Evolutionary conservation across 208 protist genomes (phyloP).

Genomic region (Wallacemonas rigidus): DNA sequence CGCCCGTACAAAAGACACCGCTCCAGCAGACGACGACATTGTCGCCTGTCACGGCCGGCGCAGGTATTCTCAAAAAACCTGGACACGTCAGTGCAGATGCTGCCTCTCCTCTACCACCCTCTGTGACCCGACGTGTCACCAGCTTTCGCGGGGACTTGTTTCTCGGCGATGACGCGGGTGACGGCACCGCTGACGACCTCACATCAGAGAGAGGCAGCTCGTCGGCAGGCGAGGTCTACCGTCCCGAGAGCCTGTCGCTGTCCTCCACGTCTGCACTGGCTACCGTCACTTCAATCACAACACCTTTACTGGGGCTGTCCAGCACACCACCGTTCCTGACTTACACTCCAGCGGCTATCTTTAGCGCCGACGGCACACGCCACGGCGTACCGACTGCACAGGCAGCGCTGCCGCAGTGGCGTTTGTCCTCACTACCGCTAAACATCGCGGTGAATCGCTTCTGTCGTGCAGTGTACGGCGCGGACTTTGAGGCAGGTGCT

Average conservation of each 20-base stretch:
- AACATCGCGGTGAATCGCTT: background rate
- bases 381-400: background rate
- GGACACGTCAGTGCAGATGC: background rate
- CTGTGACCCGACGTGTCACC: background rate
- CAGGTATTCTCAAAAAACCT: slow-evolving; percentile 13
- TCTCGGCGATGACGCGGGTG: background rate
- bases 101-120: background rate
- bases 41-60: background rate
- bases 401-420: slow-evolving; percentile 4
- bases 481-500: background rate
- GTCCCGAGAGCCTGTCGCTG: background rate
- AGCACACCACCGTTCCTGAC: background rate
- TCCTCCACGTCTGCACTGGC: background rate
- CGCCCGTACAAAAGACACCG: background rate
- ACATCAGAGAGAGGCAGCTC: background rate
- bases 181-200: background rate
- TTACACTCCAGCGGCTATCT: background rate
- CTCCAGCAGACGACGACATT: background rate
- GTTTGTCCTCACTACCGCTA: background rate
- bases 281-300: background rate
- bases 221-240: background rate
- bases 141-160: slow-evolving; percentile 2
- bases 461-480: background rate
- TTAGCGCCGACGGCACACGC: background rate
- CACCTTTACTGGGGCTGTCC: background rate